phyloP scores from a whole-genome alignment of 116 monocot species.

The Papilionanthe hybrid region DNA sequence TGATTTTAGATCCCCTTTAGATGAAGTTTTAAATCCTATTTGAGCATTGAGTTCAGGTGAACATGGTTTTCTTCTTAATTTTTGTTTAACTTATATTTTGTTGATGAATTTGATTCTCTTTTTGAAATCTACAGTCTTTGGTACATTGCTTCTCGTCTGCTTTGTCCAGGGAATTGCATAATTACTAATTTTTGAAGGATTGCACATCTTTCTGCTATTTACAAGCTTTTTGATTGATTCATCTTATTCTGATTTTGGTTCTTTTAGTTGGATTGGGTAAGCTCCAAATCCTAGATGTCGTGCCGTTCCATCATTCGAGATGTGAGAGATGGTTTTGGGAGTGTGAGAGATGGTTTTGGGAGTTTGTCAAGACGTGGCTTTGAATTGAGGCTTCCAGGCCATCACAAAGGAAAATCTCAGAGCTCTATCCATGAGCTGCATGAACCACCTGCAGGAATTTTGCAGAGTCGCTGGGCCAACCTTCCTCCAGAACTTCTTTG shows the following conservation, averaged over 20 bases:
- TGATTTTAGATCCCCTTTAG: not conserved
- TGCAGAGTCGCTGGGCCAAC: slow-evolving; percentile 57
- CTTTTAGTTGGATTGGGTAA: not conserved
- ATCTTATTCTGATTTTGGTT: not conserved
- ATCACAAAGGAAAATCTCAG: slow-evolving; percentile 63
- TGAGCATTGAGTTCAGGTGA: not conserved
- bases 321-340: slow-evolving; percentile 79
- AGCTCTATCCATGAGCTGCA: slow-evolving; percentile 58
- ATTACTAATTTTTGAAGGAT: not conserved
- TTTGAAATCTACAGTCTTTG: not conserved
- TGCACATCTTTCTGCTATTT: not conserved
- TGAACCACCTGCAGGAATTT: slow-evolving; percentile 29
- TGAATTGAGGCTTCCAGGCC: slow-evolving; percentile 46
- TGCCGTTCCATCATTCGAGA: slow-evolving; percentile 78
- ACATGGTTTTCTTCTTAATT: not conserved
- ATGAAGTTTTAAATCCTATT: not conserved
- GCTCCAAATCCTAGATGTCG: slow-evolving; percentile 41
- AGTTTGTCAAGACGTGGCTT: slow-evolving; percentile 74
- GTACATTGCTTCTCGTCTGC: not conserved
- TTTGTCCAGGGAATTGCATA: not conserved
- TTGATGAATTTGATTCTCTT: not conserved
- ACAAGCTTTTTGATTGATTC: not conserved
- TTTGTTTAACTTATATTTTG: not conserved
- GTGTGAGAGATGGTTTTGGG: slow-evolving; percentile 65
- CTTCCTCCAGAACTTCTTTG: slow-evolving; percentile 83